Evolutionary conservation across 768 basidiomycete genomes (phyloP).

Genomic region (Boletus fagicola): DNA sequence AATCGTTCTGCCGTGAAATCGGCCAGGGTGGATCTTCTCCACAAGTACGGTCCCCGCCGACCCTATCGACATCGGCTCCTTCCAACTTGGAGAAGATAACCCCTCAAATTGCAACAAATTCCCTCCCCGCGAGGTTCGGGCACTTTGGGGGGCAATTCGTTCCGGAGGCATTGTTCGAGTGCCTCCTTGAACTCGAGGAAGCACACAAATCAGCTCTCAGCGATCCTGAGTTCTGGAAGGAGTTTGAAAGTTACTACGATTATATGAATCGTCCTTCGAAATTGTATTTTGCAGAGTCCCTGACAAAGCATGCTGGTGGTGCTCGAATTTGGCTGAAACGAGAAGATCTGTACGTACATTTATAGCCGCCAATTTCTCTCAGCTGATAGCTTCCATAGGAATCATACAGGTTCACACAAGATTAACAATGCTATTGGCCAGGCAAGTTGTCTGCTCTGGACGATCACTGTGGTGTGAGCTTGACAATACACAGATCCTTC

Average conservation of each 20-base stretch:
- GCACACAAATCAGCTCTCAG: slow-evolving; percentile 84
- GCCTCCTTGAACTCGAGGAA: slow-evolving; percentile 83
- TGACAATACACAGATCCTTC: slow-evolving; percentile 61
- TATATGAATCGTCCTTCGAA: slow-evolving; percentile 96
- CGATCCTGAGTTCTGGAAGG: slow-evolving; percentile 91
- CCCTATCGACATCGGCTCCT: neutral
- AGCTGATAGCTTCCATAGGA: slow-evolving; percentile 45
- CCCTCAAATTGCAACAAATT: slow-evolving; percentile 36
- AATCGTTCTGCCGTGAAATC: slow-evolving; percentile 74
- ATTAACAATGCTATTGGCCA: slow-evolving; percentile 99
- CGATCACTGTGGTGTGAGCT: neutral
- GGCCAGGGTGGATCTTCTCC: slow-evolving; percentile 40
- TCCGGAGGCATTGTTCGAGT: slow-evolving; percentile 93
- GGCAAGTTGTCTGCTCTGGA: slow-evolving; percentile 39
- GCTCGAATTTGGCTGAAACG: slow-evolving; percentile 98
- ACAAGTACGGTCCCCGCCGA: slow-evolving; percentile 1
- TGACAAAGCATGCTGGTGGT: slow-evolving; percentile 88
- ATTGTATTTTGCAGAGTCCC: slow-evolving; percentile 85
- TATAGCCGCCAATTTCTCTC: neutral
- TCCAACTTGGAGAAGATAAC: slow-evolving; percentile 7
- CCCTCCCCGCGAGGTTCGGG: slow-evolving; percentile 84
- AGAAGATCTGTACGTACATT: slow-evolving; percentile 70
- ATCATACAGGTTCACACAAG: slow-evolving; percentile 98
- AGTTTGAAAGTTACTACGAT: slow-evolving; percentile 80
- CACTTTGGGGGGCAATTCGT: slow-evolving; percentile 98